Evolutionary conservation across 768 basidiomycete species (phyloP).

Genomic region (Bullera alba): DNA sequence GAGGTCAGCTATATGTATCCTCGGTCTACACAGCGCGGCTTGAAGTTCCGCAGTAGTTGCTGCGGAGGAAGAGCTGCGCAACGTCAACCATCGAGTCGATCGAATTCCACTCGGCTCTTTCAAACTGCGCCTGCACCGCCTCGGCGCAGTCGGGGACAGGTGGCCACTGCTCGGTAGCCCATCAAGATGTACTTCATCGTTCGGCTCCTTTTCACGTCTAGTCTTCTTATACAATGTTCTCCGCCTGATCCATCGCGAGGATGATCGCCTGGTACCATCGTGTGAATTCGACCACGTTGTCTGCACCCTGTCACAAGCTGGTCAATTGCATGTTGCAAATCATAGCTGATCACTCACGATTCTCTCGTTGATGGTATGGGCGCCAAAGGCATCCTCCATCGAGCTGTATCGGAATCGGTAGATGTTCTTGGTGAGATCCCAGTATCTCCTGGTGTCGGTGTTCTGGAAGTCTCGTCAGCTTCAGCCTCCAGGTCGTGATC

Average conservation of each 20-base stretch:
- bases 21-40: too few species aligned
- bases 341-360: background rate
- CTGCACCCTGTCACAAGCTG: constrained; percentile 15
- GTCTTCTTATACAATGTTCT: background rate
- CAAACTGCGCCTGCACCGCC: too few species aligned
- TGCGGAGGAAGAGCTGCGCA: too few species aligned
- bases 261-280: constrained; percentile 41
- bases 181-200: too few species aligned
- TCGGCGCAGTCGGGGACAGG: too few species aligned
- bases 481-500: background rate
- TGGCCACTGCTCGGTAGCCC: too few species aligned
- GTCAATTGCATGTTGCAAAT: background rate
- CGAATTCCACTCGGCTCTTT: too few species aligned
- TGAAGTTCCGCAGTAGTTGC: too few species aligned
- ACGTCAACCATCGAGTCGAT: too few species aligned
- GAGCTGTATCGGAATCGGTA: constrained; percentile 35
- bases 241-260: constrained; percentile 30
- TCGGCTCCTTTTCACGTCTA: too few species aligned
- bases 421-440: constrained; percentile 35
- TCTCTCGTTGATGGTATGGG: constrained; percentile 12
- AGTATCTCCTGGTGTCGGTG: constrained; percentile 18
- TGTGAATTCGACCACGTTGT: constrained; percentile 33
- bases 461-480: constrained; percentile 10
- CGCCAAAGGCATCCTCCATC: constrained; percentile 8
- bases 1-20: too few species aligned